Evolutionary conservation across 2,329 filamentous ascomycete genomes (phyloP).

Genomic region (Clonostachys byssicola): DNA sequence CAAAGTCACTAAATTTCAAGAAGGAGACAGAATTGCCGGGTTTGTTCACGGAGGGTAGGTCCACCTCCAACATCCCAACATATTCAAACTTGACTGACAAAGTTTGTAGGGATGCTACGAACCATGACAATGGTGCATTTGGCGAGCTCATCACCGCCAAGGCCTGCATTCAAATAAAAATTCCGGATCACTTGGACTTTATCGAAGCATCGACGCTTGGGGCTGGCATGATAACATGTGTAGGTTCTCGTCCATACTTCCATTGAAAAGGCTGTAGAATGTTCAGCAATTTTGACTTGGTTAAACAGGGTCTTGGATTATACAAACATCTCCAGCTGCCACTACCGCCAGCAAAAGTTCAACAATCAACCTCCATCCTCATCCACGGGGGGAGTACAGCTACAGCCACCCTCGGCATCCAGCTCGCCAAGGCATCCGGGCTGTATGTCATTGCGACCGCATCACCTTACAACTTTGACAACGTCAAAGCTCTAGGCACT

Average conservation of each 20-base stretch:
- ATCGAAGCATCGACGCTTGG: slow-evolving; percentile 39
- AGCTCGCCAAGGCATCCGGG: slow-evolving; percentile 29
- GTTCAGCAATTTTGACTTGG: neutral
- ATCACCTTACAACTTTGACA: slow-evolving; percentile 35
- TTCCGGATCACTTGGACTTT: slow-evolving; percentile 36
- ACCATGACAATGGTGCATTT: slow-evolving; percentile 37
- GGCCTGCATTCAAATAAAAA: slow-evolving; percentile 34
- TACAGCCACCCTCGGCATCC: slow-evolving; percentile 43
- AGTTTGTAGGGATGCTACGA: neutral
- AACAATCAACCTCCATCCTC: slow-evolving; percentile 27
- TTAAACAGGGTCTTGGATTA: slow-evolving; percentile 36
- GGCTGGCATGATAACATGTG: slow-evolving; percentile 32
- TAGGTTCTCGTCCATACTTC: neutral
- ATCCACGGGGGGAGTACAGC: slow-evolving; percentile 44
- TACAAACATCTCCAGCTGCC: slow-evolving; percentile 40
- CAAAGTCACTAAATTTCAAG: slow-evolving; percentile 36
- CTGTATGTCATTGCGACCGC: slow-evolving; percentile 33
- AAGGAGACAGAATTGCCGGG: slow-evolving; percentile 41
- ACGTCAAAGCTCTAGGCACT: slow-evolving; percentile 36
- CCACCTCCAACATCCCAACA: neutral
- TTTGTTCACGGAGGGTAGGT: slow-evolving; percentile 25
- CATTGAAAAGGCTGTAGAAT: neutral
- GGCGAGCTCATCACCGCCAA: slow-evolving; percentile 30
- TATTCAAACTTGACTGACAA: neutral
- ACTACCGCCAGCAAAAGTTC: slow-evolving; percentile 31